Conservation (phyloP, 345 rosid genomes). For the rapeseed (Brassica napus) region DNA sequence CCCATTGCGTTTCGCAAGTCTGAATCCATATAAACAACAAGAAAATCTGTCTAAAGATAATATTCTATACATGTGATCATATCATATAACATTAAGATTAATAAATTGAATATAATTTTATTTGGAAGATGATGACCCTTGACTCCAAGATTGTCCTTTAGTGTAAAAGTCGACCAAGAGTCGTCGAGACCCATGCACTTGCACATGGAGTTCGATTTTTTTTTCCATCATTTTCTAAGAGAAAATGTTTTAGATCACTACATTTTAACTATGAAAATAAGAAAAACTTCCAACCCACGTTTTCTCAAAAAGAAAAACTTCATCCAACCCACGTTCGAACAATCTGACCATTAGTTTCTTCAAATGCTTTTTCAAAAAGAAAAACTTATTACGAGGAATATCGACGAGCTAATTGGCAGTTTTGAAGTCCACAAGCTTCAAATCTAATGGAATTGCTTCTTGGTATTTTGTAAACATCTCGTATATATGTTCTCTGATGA, state of each 20-base stretch:
- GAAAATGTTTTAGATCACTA: too few species aligned
- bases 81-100: conserved; percentile 6
- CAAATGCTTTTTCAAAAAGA: too few species aligned
- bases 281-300: too few species aligned
- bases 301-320: too few species aligned
- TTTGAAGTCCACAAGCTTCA: background rate
- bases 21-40: background rate
- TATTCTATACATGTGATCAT: background rate
- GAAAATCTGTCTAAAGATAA: background rate
- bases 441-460: background rate
- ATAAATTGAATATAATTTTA: conserved; percentile 3
- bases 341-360: too few species aligned
- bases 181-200: conserved; percentile 17
- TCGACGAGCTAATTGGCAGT: background rate
- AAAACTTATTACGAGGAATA: background rate
- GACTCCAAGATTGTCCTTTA: background rate
- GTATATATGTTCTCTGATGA: too few species aligned
- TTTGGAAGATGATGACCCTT: background rate
- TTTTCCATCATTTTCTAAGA: too few species aligned
- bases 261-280: too few species aligned
- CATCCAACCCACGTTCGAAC: too few species aligned
- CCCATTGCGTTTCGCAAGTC: background rate
- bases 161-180: conserved; percentile 6
- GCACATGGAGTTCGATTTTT: conserved; percentile 20
- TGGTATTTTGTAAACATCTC: too few species aligned